Percentiles rank a stretch among this genome's conserved stretches.
These are phyloP conservation scores for Aleurites moluccanus DNA, from an alignment of 441 rosid genomes.

Conservation along the genomic window DNA sequence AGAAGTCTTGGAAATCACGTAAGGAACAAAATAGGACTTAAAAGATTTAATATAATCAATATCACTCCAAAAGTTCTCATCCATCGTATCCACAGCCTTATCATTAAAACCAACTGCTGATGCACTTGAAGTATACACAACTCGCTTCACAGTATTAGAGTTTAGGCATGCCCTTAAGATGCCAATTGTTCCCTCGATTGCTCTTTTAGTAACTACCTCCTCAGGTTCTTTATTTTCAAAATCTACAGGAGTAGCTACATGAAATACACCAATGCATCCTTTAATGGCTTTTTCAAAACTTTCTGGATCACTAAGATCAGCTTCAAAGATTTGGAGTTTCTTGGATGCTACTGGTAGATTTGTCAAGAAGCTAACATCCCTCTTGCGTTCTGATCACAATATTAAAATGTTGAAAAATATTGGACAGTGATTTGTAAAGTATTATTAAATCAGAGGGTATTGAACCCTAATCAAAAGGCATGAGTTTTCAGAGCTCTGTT, in stretches of 20 bases:
- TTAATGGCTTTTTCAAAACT: constrained; percentile 34
- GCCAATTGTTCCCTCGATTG: constrained; percentile 33
- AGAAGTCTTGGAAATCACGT: constrained; percentile 34
- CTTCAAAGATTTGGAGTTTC: constrained; percentile 35
- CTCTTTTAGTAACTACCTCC: constrained; percentile 21
- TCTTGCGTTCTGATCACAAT: constrained; percentile 32
- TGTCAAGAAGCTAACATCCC: constrained; percentile 42
- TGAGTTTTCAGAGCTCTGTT: too few species aligned
- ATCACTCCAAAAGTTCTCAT: constrained; percentile 45
- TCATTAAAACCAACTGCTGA: constrained; percentile 6
- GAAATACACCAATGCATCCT: constrained; percentile 42
- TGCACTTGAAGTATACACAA: constrained; percentile 45
- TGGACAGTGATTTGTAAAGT: too few species aligned
- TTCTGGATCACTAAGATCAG: constrained; percentile 37
- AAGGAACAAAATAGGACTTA: not conserved
- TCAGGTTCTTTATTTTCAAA: constrained; percentile 32
- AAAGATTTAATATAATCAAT: constrained; percentile 21
- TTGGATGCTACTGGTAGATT: constrained; percentile 33
- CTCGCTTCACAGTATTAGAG: constrained; percentile 37
- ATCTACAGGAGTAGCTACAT: constrained; percentile 38
- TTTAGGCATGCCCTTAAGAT: constrained; percentile 43
- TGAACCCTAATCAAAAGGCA: too few species aligned
- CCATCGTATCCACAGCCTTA: constrained; percentile 23
- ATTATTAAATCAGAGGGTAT: too few species aligned
- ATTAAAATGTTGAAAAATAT: too few species aligned